phyloP scores from a whole-genome alignment of 139 green algal genomes.

The Mychonastes homosphaera region DNA sequence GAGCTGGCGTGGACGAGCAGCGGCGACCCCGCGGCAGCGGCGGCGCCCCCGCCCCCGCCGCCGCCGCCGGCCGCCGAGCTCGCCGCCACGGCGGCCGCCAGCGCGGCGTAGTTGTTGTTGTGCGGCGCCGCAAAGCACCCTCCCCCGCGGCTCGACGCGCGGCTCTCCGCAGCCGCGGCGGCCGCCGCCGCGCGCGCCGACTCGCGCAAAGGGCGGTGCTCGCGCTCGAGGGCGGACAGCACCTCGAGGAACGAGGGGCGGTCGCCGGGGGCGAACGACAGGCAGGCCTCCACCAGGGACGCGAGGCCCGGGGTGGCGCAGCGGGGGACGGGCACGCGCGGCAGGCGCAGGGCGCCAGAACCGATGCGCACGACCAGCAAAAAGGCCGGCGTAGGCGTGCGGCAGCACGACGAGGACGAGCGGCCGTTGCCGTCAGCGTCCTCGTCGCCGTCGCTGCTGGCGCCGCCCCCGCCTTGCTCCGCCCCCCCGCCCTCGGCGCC shows the following conservation, averaged over 20 bases:
- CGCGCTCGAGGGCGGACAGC: slow-evolving; percentile 31
- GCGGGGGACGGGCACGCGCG: slow-evolving; percentile 17
- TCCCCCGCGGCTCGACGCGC: slow-evolving; percentile 4
- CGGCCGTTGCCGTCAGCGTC: too few relatives aligned
- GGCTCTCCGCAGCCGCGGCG: neutral
- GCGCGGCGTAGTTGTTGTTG: too few relatives aligned
- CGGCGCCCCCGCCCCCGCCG: slow-evolving; percentile 1
- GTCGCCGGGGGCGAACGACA: slow-evolving; percentile 19
- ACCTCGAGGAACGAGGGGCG: slow-evolving; percentile 39
- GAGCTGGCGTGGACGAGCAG: too few relatives aligned
- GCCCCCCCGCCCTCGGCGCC: too few relatives aligned
- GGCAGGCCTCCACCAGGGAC: slow-evolving; percentile 26
- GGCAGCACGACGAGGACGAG: too few relatives aligned
- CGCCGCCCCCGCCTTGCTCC: too few relatives aligned
- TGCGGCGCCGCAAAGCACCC: neutral
- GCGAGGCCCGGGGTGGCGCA: slow-evolving; percentile 17
- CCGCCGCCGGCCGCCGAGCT: neutral
- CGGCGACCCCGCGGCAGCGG: neutral
- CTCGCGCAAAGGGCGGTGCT: slow-evolving; percentile 29
- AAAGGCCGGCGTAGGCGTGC: slow-evolving; percentile 33
- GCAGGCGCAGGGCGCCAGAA: slow-evolving; percentile 28
- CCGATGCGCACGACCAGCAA: slow-evolving; percentile 36
- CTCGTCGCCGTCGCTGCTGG: too few relatives aligned
- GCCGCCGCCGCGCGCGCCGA: slow-evolving; percentile 19
- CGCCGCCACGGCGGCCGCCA: too few relatives aligned